phyloP scores from a whole-genome alignment of 495 filamentous ascomycete species.

The Paragyromitra xinjiangensis region DNA sequence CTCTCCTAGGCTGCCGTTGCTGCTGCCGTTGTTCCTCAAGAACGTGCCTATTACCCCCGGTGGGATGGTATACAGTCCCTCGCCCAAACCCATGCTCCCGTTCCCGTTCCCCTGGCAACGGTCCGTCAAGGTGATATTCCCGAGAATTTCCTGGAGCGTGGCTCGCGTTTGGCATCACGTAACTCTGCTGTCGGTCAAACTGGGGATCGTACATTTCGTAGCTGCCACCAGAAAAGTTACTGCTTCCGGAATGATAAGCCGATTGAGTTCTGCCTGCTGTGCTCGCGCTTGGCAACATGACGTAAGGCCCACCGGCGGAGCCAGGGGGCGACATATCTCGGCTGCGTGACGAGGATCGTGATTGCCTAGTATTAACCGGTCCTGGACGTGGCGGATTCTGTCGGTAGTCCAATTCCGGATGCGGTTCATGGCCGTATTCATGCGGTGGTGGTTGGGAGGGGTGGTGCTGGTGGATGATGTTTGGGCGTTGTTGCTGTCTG shows the following conservation, averaged over 20 bases:
- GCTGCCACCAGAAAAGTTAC: constrained; percentile 51
- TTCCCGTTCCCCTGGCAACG: constrained; percentile 39
- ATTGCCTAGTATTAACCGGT: constrained; percentile 32
- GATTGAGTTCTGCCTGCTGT: constrained; percentile 32
- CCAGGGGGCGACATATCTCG: constrained; percentile 49
- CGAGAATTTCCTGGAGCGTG: constrained; percentile 24
- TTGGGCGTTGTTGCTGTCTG: constrained; percentile 31
- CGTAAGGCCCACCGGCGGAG: constrained; percentile 42
- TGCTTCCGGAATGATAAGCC: constrained; percentile 50
- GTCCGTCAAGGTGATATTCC: constrained; percentile 48
- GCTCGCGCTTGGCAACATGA: constrained; percentile 46
- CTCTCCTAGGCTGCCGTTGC: constrained; percentile 35
- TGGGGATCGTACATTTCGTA: constrained; percentile 34
- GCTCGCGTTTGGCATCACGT: constrained; percentile 41
- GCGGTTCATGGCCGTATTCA: constrained; percentile 30
- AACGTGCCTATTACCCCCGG: constrained; percentile 41
- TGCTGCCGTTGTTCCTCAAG: constrained; percentile 45
- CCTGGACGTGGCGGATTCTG: constrained; percentile 24
- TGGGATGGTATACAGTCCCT: constrained; percentile 51
- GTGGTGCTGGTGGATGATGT: constrained; percentile 51
- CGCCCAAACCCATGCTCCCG: constrained; percentile 31
- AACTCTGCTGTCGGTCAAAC: constrained; percentile 41
- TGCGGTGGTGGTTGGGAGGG: constrained; percentile 32
- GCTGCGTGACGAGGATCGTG: constrained; percentile 51
- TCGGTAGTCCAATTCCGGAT: constrained; percentile 45